Conservation (phyloP, 1,139 yeast species). For the Wickerhamiella infanticola region DNA sequence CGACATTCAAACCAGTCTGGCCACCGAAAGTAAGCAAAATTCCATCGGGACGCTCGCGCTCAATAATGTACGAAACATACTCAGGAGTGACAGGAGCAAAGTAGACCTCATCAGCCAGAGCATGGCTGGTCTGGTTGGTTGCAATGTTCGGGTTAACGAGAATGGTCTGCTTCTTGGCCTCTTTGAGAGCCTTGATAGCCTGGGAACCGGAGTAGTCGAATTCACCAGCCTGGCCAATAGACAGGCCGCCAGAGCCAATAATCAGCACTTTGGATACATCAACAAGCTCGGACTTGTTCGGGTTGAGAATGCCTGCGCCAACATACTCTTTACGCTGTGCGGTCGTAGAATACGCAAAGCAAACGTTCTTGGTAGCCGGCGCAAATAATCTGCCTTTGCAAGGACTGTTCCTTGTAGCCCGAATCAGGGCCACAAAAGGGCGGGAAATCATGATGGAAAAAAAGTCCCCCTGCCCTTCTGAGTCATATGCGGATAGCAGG, state of each 20-base stretch:
- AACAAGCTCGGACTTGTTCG: slow-evolving; percentile 42
- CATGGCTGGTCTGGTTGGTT: slow-evolving; percentile 92
- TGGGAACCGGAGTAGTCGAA: slow-evolving; percentile 97
- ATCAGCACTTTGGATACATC: slow-evolving; percentile 82
- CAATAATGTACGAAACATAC: slow-evolving; percentile 83
- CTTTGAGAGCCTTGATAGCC: slow-evolving; percentile 89
- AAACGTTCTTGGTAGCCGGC: slow-evolving; percentile 3
- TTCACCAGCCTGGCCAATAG: slow-evolving; percentile 99
- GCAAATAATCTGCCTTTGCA: slow-evolving; percentile 9
- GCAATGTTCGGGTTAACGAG: slow-evolving; percentile 95
- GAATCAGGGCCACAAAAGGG: slow-evolving; percentile 9
- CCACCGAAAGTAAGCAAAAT: slow-evolving; percentile 94
- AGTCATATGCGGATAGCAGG: background rate
- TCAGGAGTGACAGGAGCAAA: slow-evolving; percentile 95
- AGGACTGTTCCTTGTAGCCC: slow-evolving; percentile 13
- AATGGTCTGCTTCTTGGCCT: slow-evolving; percentile 72
- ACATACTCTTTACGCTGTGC: slow-evolving; percentile 25
- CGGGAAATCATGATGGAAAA: slow-evolving; percentile 6
- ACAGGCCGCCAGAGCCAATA: slow-evolving; percentile 94
- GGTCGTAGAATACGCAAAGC: background rate
- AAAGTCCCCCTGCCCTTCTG: background rate
- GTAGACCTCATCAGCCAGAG: slow-evolving; percentile 88
- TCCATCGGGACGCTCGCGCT: slow-evolving; percentile 93
- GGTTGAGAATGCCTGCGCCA: slow-evolving; percentile 39
- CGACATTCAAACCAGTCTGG: slow-evolving; percentile 92